A percentile compares a stretch with the other conserved stretches of the same genome.
Conservation (phyloP, 2,329 filamentous ascomycete genomes). For the Nothophoma quercina region DNA sequence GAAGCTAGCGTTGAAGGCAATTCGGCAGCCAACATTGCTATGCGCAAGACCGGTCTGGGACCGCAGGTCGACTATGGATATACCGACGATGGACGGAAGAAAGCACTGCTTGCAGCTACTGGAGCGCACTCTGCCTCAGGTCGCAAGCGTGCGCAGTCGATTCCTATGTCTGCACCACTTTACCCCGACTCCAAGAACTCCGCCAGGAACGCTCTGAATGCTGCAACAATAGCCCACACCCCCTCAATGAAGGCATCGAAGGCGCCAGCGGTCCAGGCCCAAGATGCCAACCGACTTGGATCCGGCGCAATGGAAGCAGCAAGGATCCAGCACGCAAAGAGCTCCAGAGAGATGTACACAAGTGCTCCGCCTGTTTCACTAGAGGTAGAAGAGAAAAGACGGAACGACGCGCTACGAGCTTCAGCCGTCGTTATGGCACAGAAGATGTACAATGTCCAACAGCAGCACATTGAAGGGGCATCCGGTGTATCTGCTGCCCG, state of each 20-base stretch:
- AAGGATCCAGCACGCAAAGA: conserved; percentile 70
- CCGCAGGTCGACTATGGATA: conserved; percentile 57
- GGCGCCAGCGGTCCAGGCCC: conserved; percentile 5
- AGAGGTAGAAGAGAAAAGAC: conserved; percentile 77
- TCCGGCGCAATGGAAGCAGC: conserved; percentile 67
- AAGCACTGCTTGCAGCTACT: conserved; percentile 77
- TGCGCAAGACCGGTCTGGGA: conserved; percentile 60
- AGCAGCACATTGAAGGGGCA: conserved; percentile 64
- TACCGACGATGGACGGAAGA: conserved; percentile 63
- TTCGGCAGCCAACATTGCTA: conserved; percentile 75
- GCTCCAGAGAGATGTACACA: conserved; percentile 77
- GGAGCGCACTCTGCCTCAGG: conserved; percentile 70
- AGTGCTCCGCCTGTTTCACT: conserved; percentile 74
- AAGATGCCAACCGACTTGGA: conserved; percentile 51
- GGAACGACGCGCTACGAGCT: conserved; percentile 76
- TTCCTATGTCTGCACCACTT: conserved; percentile 53
- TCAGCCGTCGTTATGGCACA: conserved; percentile 90
- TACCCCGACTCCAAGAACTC: conserved; percentile 68
- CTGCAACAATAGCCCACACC: conserved; percentile 72
- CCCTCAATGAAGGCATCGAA: conserved; percentile 38
- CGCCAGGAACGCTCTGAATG: conserved; percentile 73
- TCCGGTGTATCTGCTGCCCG: conserved; percentile 36
- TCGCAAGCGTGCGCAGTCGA: conserved; percentile 71
- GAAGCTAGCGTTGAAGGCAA: conserved; percentile 63
- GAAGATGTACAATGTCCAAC: conserved; percentile 79